These are phyloP conservation scores for Wickerhamomyces pijperi DNA, from an alignment of 805 yeast genomes.

Conservation along the genomic window DNA sequence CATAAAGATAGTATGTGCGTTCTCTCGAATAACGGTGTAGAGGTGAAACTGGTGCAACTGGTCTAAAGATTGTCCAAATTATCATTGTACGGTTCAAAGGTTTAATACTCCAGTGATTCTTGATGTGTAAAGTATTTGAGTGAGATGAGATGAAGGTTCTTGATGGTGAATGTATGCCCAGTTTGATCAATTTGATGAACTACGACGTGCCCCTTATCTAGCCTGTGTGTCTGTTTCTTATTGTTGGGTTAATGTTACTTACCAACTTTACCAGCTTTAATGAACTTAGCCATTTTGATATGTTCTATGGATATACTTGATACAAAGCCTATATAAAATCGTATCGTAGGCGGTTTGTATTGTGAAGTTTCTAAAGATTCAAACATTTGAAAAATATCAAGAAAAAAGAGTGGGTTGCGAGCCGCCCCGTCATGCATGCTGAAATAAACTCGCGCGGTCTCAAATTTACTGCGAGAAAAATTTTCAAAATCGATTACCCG, in stretches of 20 bases:
- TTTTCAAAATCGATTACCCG: background rate
- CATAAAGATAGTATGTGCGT: too few species aligned
- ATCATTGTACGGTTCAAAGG: too few species aligned
- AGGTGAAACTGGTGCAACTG: too few species aligned
- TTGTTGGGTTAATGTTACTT: constrained; percentile 33
- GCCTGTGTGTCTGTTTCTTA: background rate
- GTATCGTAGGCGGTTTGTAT: background rate
- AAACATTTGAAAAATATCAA: constrained; percentile 11
- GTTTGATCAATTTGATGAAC: too few species aligned
- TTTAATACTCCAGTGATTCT: too few species aligned
- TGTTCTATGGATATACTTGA: background rate
- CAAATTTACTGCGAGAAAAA: constrained; percentile 6
- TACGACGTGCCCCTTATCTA: background rate
- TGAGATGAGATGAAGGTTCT: too few species aligned
- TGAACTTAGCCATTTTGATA: constrained; percentile 86
- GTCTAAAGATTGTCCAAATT: too few species aligned
- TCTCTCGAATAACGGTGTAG: too few species aligned
- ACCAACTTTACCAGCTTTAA: constrained; percentile 94
- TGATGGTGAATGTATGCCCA: background rate
- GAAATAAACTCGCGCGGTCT: constrained; percentile 15
- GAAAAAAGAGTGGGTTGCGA: constrained; percentile 11
- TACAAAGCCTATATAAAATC: background rate
- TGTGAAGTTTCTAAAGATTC: background rate
- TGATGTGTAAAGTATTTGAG: too few species aligned
- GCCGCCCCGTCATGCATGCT: constrained; percentile 10